Evolutionary conservation across 805 yeast genomes (phyloP).

Genomic region (Blastobotrys mokoenaii): DNA sequence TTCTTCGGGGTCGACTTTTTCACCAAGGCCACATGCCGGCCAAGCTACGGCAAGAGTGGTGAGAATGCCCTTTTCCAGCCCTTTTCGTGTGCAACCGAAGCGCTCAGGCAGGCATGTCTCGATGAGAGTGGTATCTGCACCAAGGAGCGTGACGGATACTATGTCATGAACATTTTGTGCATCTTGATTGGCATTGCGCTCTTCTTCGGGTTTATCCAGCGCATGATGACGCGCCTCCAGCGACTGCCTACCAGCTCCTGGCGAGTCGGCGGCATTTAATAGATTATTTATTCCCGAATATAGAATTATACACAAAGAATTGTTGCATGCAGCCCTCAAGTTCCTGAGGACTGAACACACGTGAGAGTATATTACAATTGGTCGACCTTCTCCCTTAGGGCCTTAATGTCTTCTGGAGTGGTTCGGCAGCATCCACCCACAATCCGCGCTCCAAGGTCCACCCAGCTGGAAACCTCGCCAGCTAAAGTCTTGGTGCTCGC

Average conservation of each 20-base stretch:
- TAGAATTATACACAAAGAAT: too few species aligned
- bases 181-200: conserved; percentile 55
- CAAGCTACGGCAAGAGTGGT: conserved; percentile 9
- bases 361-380: too few species aligned
- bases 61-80: conserved; percentile 10
- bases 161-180: conserved; percentile 66
- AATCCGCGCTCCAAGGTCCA: conserved; percentile 35
- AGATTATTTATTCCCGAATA: conserved; percentile 1
- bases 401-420: conserved; percentile 40
- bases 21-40: conserved; percentile 54
- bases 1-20: conserved; percentile 72
- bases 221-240: conserved; percentile 58
- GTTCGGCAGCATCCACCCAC: conserved; percentile 77
- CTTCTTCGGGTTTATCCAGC: conserved; percentile 57
- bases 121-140: conserved; percentile 48
- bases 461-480: conserved; percentile 40
- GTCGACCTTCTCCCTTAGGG: not conserved
- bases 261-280: conserved; percentile 41
- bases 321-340: too few species aligned
- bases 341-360: too few species aligned
- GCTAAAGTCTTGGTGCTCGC: conserved; percentile 7
- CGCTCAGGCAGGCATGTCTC: conserved; percentile 42
- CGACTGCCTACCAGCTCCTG: conserved; percentile 65
- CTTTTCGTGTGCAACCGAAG: conserved; percentile 30
- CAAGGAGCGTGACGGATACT: conserved; percentile 71